Base-by-base conservation (phyloP, 768 basidiomycete genomes). In the Suillus americanus region DNA sequence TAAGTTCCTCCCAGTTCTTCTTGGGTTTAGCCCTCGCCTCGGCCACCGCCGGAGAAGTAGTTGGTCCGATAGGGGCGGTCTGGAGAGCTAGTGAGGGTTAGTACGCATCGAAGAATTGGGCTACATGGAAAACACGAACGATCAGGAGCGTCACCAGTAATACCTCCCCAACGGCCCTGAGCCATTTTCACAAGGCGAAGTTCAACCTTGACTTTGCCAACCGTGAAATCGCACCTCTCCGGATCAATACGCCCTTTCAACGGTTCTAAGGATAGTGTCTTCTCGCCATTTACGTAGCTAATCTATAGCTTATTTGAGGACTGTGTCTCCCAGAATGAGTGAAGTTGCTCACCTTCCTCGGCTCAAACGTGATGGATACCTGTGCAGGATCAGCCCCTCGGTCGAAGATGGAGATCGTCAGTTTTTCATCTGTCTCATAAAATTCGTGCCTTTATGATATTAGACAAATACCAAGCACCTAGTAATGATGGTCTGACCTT, bases 1-100 rank as follows among this genome's bases (percentile, higher is more conserved):
- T 91, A 68, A 96, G 85, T 8, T 83, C 85, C 62, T 97, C 95
- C 97, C 97, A 99, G 71, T 99, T 95, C 81, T 92, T 95, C 66
- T 78, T 80, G 61, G 77, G 70, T 71, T 79, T 82, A 67, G 76
- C 75, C 40, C 77, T 56, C 35, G 70, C 62, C 56, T 74, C 55
- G 10, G 76, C 68, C n/a, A 80, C 75, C 1, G 80, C 73, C 41
- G 80, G 74, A 18, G 78, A 67, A 16, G 80, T 67, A 13, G 80
- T 66, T 33, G 76, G 61, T 38, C 74, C 56, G 54, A 76, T 64
- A 68, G 75, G 64, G 51, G 74, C 48, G 35, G 25, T 43, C 57
- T 41, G 57, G 10, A 59, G 57, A 41, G 12, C 57, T 59, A 41
- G 23, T 64, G 12, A 77, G 50, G 35, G 72, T 72, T 51, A 79